Percentiles rank a stretch among this genome's conserved stretches.
Conservation (phyloP, 306 rosid genomes). For the Albizia julibrissin region DNA sequence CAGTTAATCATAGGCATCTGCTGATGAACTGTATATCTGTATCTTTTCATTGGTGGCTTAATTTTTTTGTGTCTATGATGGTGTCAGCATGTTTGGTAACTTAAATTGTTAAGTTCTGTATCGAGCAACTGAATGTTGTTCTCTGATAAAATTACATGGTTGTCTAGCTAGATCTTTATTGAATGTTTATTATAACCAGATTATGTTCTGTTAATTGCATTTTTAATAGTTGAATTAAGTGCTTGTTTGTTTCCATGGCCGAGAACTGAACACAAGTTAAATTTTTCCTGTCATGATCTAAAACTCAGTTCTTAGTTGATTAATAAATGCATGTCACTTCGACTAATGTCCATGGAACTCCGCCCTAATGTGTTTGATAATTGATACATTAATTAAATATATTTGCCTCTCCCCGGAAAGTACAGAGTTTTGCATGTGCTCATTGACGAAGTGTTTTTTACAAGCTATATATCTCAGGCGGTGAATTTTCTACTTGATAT, state of each 20-base stretch:
- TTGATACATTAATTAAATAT: neutral
- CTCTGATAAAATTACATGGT: conserved; percentile 10
- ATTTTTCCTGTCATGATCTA: conserved; percentile 17
- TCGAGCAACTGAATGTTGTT: conserved; percentile 11
- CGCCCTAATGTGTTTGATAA: neutral
- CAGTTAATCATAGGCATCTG: neutral
- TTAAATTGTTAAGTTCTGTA: neutral
- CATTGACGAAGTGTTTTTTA: conserved; percentile 9
- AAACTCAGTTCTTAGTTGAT: conserved; percentile 23
- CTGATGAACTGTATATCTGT: conserved; percentile 22
- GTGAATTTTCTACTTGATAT: conserved; percentile 8
- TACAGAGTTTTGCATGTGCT: neutral
- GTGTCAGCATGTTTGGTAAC: conserved; percentile 26
- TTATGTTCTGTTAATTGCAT: conserved; percentile 7
- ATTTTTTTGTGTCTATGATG: conserved; percentile 10
- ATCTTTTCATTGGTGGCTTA: conserved; percentile 12
- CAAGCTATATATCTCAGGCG: neutral
- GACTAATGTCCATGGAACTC: neutral
- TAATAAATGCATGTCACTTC: neutral
- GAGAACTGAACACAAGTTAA: neutral
- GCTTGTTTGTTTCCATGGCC: neutral
- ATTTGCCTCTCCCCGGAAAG: conserved; percentile 7
- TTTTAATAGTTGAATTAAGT: neutral
- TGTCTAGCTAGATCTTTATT: conserved; percentile 19
- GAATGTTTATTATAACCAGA: neutral